Base-by-base conservation (phyloP, 192 early-diverging fungal species). In the Radiomyces spectabilis region DNA sequence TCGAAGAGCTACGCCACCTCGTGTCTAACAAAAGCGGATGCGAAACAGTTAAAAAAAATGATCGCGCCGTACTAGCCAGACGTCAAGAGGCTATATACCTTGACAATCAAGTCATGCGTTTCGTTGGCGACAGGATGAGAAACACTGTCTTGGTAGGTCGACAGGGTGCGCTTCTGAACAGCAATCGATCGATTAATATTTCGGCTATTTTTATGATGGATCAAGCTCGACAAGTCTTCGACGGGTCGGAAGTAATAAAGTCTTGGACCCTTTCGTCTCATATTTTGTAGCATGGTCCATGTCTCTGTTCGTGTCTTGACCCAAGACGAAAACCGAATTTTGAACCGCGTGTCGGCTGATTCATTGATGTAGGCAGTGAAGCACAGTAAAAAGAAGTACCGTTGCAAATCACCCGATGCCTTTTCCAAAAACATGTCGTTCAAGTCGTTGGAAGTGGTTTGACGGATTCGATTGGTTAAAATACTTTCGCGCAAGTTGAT, bases 351-450 rank as follows among this genome's bases (percentile, higher is more conserved):
- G 37, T 52, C 34, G 8, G 43, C 25, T 4, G 35, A 38, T 34
- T 80, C 70, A 24, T 68, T 61, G n/a, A 82, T 66, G 57, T 80
- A 84, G 2, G 73, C 57, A 8, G 67, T 65, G 38, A 84, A 77
- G 8, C 73, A 62, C 4, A 84, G 60, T 40, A 84, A 52, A 53
- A 79, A 84, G 45, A 83, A 80, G 53, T 84, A 84, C 4, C 80
- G 59, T 34, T 83, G 78, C 26, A 84, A 49, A 24, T 71, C 73
- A 10, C 56, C 69, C 18, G 76, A 30, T n/a, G 82, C 80, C 40
- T 71, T 69, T 12, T 58, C 51, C 8, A 84, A 61, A 12, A 53
- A 55, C 9, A 42, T 41, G 15, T 43, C 39, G 29, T 30, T 26
- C 12, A 51, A 45, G 15, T 39, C 21, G 4, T 26, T 45, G n/a